Evolutionary conservation across 257 asterid species (phyloP).

Genomic region (Craterostigma plantagineum): DNA sequence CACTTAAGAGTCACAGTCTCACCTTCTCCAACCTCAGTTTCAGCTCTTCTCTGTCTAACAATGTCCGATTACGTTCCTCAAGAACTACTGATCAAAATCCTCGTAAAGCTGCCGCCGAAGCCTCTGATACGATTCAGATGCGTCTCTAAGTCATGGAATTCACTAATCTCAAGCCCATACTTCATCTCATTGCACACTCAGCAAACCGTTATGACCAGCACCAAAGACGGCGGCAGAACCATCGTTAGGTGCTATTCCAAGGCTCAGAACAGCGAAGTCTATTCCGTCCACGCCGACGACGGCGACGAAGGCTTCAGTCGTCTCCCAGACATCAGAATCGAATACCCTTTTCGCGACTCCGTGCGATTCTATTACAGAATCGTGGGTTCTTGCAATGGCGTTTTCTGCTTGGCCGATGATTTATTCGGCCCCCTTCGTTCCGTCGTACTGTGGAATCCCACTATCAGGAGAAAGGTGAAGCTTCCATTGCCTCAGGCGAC

Average conservation of each 20-base stretch:
- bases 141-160: constrained; percentile 16
- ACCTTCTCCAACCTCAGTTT: too few species aligned
- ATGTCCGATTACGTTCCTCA: constrained; percentile 16
- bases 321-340: constrained; percentile 5
- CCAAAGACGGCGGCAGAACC: neutral
- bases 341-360: constrained; percentile 10
- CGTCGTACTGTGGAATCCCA: constrained; percentile 22
- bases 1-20: too few species aligned
- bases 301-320: neutral
- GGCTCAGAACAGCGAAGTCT: constrained; percentile 7
- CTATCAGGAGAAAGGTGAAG: constrained; percentile 9
- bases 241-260: constrained; percentile 9
- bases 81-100: constrained; percentile 10
- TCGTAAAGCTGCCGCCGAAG: constrained; percentile 10
- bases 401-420: constrained; percentile 20
- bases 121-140: constrained; percentile 10
- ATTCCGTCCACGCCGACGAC: constrained; percentile 5
- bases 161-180: constrained; percentile 8
- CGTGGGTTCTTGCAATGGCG: constrained; percentile 22
- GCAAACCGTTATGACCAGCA: constrained; percentile 1
- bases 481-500: constrained; percentile 10
- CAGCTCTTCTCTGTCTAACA: neutral
- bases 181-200: constrained; percentile 11
- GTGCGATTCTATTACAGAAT: constrained; percentile 13
- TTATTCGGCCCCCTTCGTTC: constrained; percentile 8